Base-by-base conservation (phyloP, 1,139 yeast species). In the Pichia sp. region DNA sequence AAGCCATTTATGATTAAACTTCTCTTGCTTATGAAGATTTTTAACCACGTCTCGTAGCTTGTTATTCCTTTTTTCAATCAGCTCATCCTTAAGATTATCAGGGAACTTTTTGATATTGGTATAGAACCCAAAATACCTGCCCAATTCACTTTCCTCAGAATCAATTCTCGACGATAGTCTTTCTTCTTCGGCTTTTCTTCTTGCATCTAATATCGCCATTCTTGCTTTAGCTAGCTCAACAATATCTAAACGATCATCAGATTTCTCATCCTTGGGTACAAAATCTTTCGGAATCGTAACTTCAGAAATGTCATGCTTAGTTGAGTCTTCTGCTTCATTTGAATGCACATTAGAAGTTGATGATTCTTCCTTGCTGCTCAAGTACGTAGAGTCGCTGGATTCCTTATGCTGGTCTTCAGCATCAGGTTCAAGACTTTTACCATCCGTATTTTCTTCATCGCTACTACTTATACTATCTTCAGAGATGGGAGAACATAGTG, bases 141-240 rank as follows among this genome's bases (percentile, higher is more conserved):
- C 75, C 6, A 63, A 51, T 7, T 58, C 56, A 29, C 62, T 55
- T 36, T 58, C 62, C 11, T 55, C 55, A 3, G 56, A 53, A 67
- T 59, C 42, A 49, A 55, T 31, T 52, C 60, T 40, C 55, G 55
- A 46, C 52, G 59, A 27, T 11, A 49, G 39, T 29, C 48, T 45
- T 31, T 53, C 43, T 41, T 65, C 67, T 44, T 60, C 58, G 41
- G 59, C 60, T 36, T 51, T 48, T 27, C 64, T 61, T 40, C 64
- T 58, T 39, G 56, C 56, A 37, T 68, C 61, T 36, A 67, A 54
- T 5, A 68, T 57, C 6, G 54, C 57, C 23, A 68, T 52, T 43
- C 86, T 65, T 40, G 69, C 68, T 10, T 65, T 62, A 0, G 86
- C 80, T 55, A 79, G 79, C 36, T 65, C 75, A 10, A 70, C 74